Conservation (phyloP, 768 basidiomycete species). For the Albatrellus ellisii region DNA sequence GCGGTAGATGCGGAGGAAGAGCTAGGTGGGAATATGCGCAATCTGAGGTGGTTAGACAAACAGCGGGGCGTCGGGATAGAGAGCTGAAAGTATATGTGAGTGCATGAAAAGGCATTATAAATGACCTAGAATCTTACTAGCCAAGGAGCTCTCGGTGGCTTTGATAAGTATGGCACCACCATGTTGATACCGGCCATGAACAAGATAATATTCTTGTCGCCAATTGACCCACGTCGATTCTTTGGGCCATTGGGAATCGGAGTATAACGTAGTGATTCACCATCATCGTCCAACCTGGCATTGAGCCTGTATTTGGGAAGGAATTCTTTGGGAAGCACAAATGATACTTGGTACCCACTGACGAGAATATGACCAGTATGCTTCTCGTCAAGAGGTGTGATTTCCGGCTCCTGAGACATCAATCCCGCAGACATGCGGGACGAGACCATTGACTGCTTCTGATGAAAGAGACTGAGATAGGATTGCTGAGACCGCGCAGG, state of each 20-base stretch:
- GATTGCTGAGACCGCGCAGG: conserved; percentile 46
- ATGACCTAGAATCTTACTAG: conserved; percentile 39
- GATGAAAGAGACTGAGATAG: conserved; percentile 43
- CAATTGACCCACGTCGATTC: conserved; percentile 37
- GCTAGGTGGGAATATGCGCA: conserved; percentile 60
- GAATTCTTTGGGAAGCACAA: conserved; percentile 61
- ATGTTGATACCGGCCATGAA: conserved; percentile 78
- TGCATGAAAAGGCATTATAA: background rate
- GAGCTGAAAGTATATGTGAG: conserved; percentile 30
- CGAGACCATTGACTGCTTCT: conserved; percentile 18
- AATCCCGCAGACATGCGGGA: conserved; percentile 24
- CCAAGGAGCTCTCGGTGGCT: conserved; percentile 64
- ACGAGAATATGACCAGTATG: conserved; percentile 69
- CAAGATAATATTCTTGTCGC: conserved; percentile 47
- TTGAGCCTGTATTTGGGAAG: conserved; percentile 15
- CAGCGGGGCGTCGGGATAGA: conserved; percentile 71
- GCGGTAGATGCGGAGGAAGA: conserved; percentile 28
- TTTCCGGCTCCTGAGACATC: conserved; percentile 15
- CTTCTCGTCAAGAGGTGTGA: conserved; percentile 42
- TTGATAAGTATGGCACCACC: conserved; percentile 54
- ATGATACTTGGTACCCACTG: conserved; percentile 65
- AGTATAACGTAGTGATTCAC: conserved; percentile 3
- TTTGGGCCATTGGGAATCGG: conserved; percentile 9
- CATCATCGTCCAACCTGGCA: conserved; percentile 9
- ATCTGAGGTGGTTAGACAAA: conserved; percentile 58